Evolutionary conservation across 805 yeast species (phyloP), one percentile per base, ranked within the genome.

Genomic region (Komagataella populi): DNA sequence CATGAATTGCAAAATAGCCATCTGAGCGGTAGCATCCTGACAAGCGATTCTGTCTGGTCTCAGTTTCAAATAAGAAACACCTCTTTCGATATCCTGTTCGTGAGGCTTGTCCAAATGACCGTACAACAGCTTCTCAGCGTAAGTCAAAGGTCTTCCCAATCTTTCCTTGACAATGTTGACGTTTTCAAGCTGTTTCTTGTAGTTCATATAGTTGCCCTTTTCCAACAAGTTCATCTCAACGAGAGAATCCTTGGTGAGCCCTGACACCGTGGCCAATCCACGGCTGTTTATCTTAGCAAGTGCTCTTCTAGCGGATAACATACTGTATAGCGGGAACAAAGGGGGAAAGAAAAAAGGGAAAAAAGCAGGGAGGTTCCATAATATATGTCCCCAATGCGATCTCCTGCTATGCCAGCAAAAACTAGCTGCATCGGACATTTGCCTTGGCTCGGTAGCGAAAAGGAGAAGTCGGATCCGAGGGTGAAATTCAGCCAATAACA

Each of bases 21-120:
- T 93, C 71, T 93, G 99, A 17, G 99, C 99, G 36, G 96, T 87
- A n/a, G 99, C 99, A 75, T 93, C 99, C 74, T 93, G 99, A 95
- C 95, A 91, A 23, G 99, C 99, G 48, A 93, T 98, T 67, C 99
- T 81, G 66, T 93, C 99, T 22, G 99, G 99, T 66, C 86, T 81
- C 61, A 93, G 77, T 73, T 93, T 93, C 67, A 93, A 77, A 70
- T 93, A 93, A 50, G 90, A 81, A 49, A 82, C 73, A 59, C 99
- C 99, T 70, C 99, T 81, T 74, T 71, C 56, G 73, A 69, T 59
- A 59, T 64, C 78, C 56, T 87, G 77, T 61, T 86, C 95, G 60
- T 86, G 91, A 44, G 96, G 96, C 60, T 88, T 74, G 53, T 82
- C 87, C 64, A 93, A 74, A 69, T 93, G 99, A 18, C 96, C 87